These are phyloP conservation scores for Serpula lacrymans DNA, from an alignment of 768 basidiomycete species.

Conservation along the genomic window DNA sequence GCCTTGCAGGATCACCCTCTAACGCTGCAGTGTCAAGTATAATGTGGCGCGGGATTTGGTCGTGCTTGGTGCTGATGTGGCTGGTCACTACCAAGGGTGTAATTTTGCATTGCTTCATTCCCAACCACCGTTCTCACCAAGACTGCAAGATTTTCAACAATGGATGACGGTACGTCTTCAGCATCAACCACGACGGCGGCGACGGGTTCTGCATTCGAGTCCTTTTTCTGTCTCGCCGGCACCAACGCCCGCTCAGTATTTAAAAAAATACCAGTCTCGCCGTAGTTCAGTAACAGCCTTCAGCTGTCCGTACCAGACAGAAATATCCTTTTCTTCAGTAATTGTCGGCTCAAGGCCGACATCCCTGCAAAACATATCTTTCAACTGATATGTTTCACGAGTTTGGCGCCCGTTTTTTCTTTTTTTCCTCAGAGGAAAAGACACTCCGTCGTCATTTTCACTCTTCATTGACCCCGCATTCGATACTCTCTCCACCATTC, in stretches of 20 bases:
- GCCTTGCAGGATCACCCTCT: too few relatives aligned
- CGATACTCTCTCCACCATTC: slow-evolving; percentile 24
- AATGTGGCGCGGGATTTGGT: too few relatives aligned
- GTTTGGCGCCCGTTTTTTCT: slow-evolving; percentile 10
- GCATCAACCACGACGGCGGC: slow-evolving; percentile 68
- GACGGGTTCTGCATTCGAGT: slow-evolving; percentile 45
- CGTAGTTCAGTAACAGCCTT: slow-evolving; percentile 24
- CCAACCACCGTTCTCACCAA: slow-evolving; percentile 23
- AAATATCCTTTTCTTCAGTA: slow-evolving; percentile 2
- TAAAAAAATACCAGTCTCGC: slow-evolving; percentile 27
- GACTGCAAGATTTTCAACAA: slow-evolving; percentile 32
- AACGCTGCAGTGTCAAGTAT: too few relatives aligned
- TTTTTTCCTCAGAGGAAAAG: slow-evolving; percentile 1
- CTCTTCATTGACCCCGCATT: slow-evolving; percentile 13
- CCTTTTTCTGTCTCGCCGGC: slow-evolving; percentile 38
- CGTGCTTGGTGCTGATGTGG: background rate
- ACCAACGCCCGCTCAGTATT: slow-evolving; percentile 20
- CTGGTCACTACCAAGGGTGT: background rate
- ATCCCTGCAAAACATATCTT: slow-evolving; percentile 4
- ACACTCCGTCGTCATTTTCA: background rate
- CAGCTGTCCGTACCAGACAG: slow-evolving; percentile 17
- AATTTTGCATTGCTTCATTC: slow-evolving; percentile 11
- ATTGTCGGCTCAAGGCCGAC: slow-evolving; percentile 31
- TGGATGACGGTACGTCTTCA: slow-evolving; percentile 81
- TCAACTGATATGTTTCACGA: slow-evolving; percentile 5